Base-by-base conservation (phyloP, 106 monocot genomes). In the Allium sativum region DNA sequence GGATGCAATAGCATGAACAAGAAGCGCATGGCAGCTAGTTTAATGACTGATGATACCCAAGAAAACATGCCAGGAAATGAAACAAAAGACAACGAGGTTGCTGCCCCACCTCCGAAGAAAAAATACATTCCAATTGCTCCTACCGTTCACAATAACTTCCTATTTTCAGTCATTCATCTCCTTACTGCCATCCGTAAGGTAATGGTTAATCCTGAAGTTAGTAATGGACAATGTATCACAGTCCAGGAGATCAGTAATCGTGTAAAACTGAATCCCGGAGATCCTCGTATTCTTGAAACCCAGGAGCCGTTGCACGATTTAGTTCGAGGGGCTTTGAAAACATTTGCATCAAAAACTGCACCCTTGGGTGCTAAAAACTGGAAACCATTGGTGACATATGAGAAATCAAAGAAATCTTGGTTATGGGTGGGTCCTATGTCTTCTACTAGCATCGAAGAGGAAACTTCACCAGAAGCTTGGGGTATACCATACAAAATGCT, bases 291-390 rank as follows among this genome's bases (percentile, higher is more conserved):
- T 59, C 86, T 95, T 71, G 95, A 95, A 59, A 95, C 84, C 17
- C 86, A 95, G 62, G 95, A 87, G 65, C 95, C 95, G 7, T 77
- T 95, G 12, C 95, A 90, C 46, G 95, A 95, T 74, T 79, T 95
- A 40, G 70, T 95, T 51, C 76, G 95, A 66, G 90, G 95, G 17
- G 90, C 83, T 7, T 52, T 95, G 67, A 90, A 86, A 68, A 82
- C 87, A 67, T 79, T 95, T 53, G 81, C 87, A 65, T 95, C 95
- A 22, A 95, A 82, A 70, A 86, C 81, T 13, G 90, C 95, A 17
- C 95, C 95, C 58, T 72, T 95, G 52, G 95, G 95, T 22, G 95
- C 90, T 52, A 95, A 95, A 65, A 81, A 82, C 8, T 95, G 95
- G 95, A 90, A 82, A 65, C 21, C 79, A 21, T 75, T 95, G 21